A percentile compares a stretch with the other conserved stretches of the same genome.
phyloP scores from a whole-genome alignment of 2,329 filamentous ascomycete species.

The Emmonsiellopsis sp. region DNA sequence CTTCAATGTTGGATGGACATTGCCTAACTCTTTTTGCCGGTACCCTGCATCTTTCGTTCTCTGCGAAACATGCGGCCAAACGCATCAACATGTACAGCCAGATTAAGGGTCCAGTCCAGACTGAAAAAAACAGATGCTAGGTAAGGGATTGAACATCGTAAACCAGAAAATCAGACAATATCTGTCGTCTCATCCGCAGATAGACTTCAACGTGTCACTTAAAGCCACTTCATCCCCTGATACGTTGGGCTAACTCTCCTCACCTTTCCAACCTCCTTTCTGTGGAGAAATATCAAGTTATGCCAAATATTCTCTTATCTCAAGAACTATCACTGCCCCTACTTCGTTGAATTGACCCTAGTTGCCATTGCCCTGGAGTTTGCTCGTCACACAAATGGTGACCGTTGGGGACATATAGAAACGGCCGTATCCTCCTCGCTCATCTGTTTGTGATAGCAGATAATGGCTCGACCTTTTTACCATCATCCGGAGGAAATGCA shows the following conservation, averaged over 20 bases:
- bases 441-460: slow-evolving; percentile 7
- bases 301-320: not conserved
- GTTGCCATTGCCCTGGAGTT: not conserved
- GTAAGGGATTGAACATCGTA: not conserved
- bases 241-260: not conserved
- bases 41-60: too few species aligned
- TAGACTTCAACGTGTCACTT: not conserved
- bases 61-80: too few species aligned
- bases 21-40: too few species aligned
- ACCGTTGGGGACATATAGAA: slow-evolving; percentile 3
- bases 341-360: not conserved
- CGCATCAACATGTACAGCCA: too few species aligned
- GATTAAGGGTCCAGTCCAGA: too few species aligned
- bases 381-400: slow-evolving; percentile 1
- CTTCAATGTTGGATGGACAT: too few species aligned
- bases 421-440: not conserved
- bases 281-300: not conserved
- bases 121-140: not conserved
- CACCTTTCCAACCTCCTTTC: not conserved
- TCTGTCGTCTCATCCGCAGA: not conserved
- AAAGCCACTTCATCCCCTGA: not conserved
- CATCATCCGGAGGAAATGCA: slow-evolving; percentile 14
- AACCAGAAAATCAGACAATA: not conserved
- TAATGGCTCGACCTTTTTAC: slow-evolving; percentile 18
- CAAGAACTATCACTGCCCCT: not conserved